phyloP scores from a whole-genome alignment of 176 grass and related monocot genomes.

The Leersia perrieri region DNA sequence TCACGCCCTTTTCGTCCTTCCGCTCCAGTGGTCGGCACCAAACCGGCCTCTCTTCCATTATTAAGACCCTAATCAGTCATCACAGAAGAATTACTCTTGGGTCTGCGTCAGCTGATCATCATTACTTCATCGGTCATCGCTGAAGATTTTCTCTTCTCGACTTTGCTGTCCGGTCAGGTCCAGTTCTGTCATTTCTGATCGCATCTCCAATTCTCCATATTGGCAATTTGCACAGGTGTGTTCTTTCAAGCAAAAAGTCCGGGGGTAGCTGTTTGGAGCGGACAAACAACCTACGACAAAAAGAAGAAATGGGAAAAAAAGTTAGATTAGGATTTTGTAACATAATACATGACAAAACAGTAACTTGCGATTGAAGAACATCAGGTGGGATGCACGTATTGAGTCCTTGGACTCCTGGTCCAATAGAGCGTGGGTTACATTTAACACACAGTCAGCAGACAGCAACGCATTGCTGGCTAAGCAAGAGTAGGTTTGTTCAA shows the following conservation, averaged over 20 bases:
- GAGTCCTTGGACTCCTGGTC: not conserved
- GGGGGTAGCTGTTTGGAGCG: not conserved
- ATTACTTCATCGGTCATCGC: not conserved
- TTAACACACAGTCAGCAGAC: not conserved
- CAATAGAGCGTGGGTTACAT: not conserved
- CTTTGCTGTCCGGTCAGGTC: not conserved
- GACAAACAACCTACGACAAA: not conserved
- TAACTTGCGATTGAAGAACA: conserved; percentile 11
- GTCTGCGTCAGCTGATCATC: not conserved
- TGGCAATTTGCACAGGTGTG: not conserved
- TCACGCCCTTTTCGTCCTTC: not conserved
- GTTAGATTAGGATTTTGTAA: not conserved
- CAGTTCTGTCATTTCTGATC: not conserved
- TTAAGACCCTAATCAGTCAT: conserved; percentile 3
- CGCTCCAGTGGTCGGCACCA: conserved; percentile 22
- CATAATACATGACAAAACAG: not conserved
- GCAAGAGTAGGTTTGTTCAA: not conserved
- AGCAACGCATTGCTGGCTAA: not conserved
- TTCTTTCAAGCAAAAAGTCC: too few relatives aligned
- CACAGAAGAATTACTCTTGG: not conserved
- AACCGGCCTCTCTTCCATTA: conserved; percentile 18
- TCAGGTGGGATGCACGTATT: not conserved
- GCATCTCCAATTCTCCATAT: not conserved
- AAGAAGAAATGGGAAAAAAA: not conserved
- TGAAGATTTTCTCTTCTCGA: not conserved